Conservation (phyloP, 169 alveolate genomes). For the Plasmodium yoelii region DNA sequence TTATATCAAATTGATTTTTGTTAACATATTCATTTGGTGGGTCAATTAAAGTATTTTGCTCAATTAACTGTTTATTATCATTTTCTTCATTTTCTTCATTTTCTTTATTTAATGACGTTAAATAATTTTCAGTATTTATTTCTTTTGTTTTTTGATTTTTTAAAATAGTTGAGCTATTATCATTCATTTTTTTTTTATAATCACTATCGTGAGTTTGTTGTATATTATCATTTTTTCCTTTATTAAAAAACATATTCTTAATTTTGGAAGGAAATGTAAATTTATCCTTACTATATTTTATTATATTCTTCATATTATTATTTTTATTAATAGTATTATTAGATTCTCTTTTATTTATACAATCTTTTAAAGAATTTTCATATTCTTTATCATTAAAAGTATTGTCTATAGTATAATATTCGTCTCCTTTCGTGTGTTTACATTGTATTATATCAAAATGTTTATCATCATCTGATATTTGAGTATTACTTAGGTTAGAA, state of each 20-base stretch:
- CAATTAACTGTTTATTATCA: background rate
- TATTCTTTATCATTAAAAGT: background rate
- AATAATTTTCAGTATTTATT: background rate
- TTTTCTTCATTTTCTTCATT: background rate
- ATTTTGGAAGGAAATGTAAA: conserved; percentile 21
- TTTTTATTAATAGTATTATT: background rate
- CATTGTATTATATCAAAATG: too few species aligned
- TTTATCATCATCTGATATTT: too few species aligned
- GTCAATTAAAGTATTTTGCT: conserved; percentile 3
- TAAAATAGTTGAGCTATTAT: background rate
- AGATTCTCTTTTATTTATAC: conserved; percentile 8
- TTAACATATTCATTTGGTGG: background rate
- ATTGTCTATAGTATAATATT: background rate
- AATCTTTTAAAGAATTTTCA: conserved; percentile 5
- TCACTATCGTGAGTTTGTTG: background rate
- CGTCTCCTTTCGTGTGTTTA: background rate
- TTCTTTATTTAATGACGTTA: conserved; percentile 2
- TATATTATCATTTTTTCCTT: background rate
- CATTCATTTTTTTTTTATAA: background rate
- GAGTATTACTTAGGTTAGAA: too few species aligned
- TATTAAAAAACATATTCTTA: conserved; percentile 40
- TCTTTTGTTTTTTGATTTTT: conserved; percentile 20
- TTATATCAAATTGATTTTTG: background rate
- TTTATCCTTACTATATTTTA: too few species aligned
- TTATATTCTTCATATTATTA: conserved; percentile 2